Evolutionary conservation across 306 rosid genomes (phyloP).

Genomic region (Dalbergia cultrata): DNA sequence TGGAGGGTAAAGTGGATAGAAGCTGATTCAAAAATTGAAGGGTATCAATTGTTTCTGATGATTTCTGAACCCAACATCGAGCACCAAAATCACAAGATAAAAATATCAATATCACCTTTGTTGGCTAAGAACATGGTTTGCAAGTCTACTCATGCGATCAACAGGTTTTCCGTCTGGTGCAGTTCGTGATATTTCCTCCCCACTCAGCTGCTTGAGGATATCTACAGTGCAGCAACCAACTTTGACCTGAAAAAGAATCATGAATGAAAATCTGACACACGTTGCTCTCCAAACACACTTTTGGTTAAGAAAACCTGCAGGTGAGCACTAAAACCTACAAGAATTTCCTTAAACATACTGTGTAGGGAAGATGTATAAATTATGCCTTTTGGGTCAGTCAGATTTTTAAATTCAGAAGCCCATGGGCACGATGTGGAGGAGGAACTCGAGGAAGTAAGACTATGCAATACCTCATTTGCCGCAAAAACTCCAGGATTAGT

Average conservation of each 20-base stretch:
- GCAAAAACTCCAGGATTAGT: slow-evolving; percentile 87
- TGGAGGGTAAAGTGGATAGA: slow-evolving; percentile 93
- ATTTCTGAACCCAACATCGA: slow-evolving; percentile 27
- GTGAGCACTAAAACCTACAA: slow-evolving; percentile 16
- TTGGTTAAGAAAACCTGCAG: slow-evolving; percentile 10
- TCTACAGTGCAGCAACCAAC: slow-evolving; percentile 89
- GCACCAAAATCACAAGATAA: background rate
- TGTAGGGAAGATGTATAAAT: slow-evolving; percentile 23
- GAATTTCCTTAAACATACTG: slow-evolving; percentile 30
- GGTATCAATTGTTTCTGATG: slow-evolving; percentile 33
- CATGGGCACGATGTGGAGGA: background rate
- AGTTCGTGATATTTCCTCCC: slow-evolving; percentile 89
- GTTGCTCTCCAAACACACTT: slow-evolving; percentile 32
- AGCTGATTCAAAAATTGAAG: slow-evolving; percentile 64
- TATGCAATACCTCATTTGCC: slow-evolving; percentile 87
- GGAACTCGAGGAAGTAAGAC: slow-evolving; percentile 34
- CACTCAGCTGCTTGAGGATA: slow-evolving; percentile 90
- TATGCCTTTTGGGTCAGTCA: background rate
- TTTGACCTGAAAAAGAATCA: slow-evolving; percentile 74
- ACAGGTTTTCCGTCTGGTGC: slow-evolving; percentile 65
- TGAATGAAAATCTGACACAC: slow-evolving; percentile 17
- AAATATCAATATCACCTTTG: slow-evolving; percentile 59
- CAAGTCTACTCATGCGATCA: slow-evolving; percentile 90
- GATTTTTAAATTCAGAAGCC: slow-evolving; percentile 11
- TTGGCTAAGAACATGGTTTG: slow-evolving; percentile 80